Base-by-base conservation (phyloP, 352 stramenopile species). In the Phytophthora nicotianae region DNA sequence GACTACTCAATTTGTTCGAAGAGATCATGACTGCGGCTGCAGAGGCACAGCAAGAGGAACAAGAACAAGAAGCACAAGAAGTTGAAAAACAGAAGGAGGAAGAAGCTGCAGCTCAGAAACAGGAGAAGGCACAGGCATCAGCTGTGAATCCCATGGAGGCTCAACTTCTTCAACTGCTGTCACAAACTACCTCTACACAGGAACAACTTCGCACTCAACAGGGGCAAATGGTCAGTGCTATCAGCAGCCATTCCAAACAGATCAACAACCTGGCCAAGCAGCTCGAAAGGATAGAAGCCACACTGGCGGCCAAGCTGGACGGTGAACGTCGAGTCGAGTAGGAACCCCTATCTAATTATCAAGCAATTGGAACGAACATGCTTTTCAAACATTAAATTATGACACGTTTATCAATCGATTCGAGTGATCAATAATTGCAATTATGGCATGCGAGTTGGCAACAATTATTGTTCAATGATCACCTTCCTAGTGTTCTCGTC, bases 151-250 rank as follows among this genome's bases (percentile, higher is more conserved):
- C 87, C 51, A 95, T 95, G 83, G 86, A 95, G 66, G 73, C 72
- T 20, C 79, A 77, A 47, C 62, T 95, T 19, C 73, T 95, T 73
- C 58, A 91, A 53, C 54, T 95, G 40, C 64, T 95, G 26, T 89
- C 81, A 38, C 83, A 95, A 65, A 95, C 86, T 0, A 95, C 86
- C 20, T 83, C 60, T 32, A 95, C 86, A 4, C 86, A 95, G 49
- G 78, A 91, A 62, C 86, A 95, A 50, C 65, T 95, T 21, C 80
- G 81, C 17, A 87, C 85, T 59, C 86, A 95, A 60, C 86, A 95
- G 29, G 77, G 70, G 0, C 80, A 91, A 51, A 95, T 95, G 86
- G 86, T 91, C 21, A 81, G 82, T 38, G 81, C 86, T 16, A 89
- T 95, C 56, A 77, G 51, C 56, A 81, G 67, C 24, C 83, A 95